Evolutionary conservation across 495 filamentous ascomycete species (phyloP), one percentile per base, ranked within the genome.

Genomic region (Geopyxis carbonaria): DNA sequence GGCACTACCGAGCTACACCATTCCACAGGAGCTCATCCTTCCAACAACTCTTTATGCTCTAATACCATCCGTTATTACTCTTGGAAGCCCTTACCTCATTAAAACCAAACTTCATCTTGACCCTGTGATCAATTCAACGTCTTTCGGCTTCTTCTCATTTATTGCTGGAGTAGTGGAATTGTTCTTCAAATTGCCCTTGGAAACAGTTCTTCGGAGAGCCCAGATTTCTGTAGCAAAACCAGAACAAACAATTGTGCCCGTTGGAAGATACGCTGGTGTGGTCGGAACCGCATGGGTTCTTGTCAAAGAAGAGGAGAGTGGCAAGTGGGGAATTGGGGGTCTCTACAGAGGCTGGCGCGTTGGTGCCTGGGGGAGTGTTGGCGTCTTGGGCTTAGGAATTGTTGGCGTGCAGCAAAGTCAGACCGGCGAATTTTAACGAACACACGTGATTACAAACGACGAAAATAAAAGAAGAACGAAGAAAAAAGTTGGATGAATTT

Each of bases 331-430:
- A 5, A 48, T 83, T 19, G 68, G 78, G 21, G 89, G 91, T 0
- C 63, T 97, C 10, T 93, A 82, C 67, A 68, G 89, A 32, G 89
- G 89, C 10, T 97, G 89, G 89, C 76, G 81, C 52, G 77, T 94
- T 13, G 85, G 85, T 7, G 81, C 91, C 70, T 95, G 89, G 89
- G 87, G 86, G 0, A 62, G 94, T 40, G 76, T 87, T 11, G 87
- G 87, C 14, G 71, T 92, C 16, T 87, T 86, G 83, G 75, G 78
- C 16, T 67, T 76, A 42, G 68, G 62, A 35, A 61, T 76, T 6
- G 43, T 81, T 23, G 75, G 77, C 10, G 63, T 63, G 22, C 56
- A 61, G 11, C 59, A 61, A 14, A 59, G 59, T 4, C 56, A 61
- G 14, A 61, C 61, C 11, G 68, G 64, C 8, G 69, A 72, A 47